phyloP scores from a whole-genome alignment of 805 yeast species.

The Starmerella apicola region DNA sequence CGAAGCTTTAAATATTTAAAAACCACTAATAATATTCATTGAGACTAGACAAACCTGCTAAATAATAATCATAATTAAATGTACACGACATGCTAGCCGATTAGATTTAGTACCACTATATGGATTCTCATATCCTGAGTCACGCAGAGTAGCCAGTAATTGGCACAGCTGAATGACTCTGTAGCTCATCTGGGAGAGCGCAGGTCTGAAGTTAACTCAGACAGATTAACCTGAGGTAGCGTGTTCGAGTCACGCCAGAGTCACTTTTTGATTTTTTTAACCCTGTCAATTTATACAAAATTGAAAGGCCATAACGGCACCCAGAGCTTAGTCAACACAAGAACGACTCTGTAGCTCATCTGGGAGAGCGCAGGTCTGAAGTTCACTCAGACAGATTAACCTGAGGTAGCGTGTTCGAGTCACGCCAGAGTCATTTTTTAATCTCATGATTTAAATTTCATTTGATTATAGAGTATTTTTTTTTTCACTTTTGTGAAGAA shows the following conservation, averaged over 20 bases:
- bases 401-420: conserved; percentile 12
- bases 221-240: conserved; percentile 60
- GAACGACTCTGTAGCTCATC: conserved; percentile 10
- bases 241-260: conserved; percentile 70
- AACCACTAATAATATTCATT: background rate
- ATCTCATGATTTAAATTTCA: too few relatives aligned
- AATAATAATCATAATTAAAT: too few relatives aligned
- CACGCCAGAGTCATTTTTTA: conserved; percentile 10
- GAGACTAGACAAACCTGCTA: too few relatives aligned
- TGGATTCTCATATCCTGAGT: too few relatives aligned
- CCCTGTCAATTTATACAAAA: background rate
- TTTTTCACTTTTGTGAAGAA: too few relatives aligned
- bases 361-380: conserved; percentile 14
- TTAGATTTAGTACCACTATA: too few relatives aligned
- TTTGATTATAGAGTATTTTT: too few relatives aligned
- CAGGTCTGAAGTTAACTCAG: conserved; percentile 33
- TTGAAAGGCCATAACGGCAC: too few relatives aligned
- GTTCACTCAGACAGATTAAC: conserved; percentile 9
- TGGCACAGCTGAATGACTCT: too few relatives aligned
- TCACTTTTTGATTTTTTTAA: conserved; percentile 20
- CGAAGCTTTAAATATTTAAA: background rate
- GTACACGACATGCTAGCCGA: too few relatives aligned
- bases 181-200: conserved; percentile 42
- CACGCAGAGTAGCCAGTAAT: too few relatives aligned
- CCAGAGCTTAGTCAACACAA: too few relatives aligned